Evolutionary conservation across 441 rosid species (phyloP).

Genomic region (Macaranga tanarius): DNA sequence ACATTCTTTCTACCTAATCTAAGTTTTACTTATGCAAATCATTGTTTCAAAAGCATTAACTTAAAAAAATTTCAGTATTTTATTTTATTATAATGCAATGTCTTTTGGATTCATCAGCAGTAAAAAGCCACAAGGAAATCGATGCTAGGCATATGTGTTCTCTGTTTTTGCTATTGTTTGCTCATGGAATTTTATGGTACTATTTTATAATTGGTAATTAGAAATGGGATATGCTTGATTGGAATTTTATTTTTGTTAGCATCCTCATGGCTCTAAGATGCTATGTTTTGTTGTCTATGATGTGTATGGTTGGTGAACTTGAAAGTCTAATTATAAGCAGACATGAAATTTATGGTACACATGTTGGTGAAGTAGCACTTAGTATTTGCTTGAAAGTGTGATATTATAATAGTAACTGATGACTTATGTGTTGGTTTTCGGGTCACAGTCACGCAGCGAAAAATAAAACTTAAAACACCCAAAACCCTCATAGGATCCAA

Average conservation of each 20-base stretch:
- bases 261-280: background rate
- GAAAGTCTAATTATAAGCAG: background rate
- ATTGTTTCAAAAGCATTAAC: too few relatives aligned
- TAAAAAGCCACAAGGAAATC: background rate
- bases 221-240: background rate
- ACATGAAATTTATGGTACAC: background rate
- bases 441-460: too few relatives aligned
- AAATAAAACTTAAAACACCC: too few relatives aligned
- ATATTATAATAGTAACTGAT: background rate
- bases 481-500: too few relatives aligned
- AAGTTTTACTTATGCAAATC: too few relatives aligned
- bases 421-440: too few relatives aligned
- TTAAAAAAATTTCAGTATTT: too few relatives aligned
- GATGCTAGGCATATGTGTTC: background rate
- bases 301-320: constrained; percentile 5
- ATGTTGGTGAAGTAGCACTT: background rate
- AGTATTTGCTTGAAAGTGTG: background rate
- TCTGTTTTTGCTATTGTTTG: background rate
- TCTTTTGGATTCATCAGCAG: too few relatives aligned
- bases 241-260: background rate
- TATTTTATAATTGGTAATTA: background rate
- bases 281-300: background rate
- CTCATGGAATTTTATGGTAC: background rate
- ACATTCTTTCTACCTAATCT: too few relatives aligned
- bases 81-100: too few relatives aligned